Percentiles rank a stretch among this genome's conserved stretches.
These are phyloP conservation scores for Bipolaris oryzae DNA, from an alignment of 2,329 filamentous ascomycete species.

Conservation along the genomic window DNA sequence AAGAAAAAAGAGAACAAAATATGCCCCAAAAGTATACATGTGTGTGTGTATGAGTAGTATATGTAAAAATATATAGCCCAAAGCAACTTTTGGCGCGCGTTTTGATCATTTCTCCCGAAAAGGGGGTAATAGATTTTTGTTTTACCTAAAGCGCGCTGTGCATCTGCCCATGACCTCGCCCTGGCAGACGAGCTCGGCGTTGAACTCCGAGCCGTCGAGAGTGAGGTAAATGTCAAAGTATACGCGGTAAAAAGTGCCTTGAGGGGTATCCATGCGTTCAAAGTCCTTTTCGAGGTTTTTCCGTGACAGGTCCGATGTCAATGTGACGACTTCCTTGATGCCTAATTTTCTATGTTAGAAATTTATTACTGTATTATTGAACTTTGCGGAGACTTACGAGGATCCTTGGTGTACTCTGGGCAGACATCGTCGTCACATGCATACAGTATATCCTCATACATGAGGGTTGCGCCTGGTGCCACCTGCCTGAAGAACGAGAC, in stretches of 20 bases:
- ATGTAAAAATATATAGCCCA: neutral
- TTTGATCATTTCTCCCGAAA: neutral
- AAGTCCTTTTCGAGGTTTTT: conserved; percentile 99
- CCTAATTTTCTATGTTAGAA: conserved; percentile 59
- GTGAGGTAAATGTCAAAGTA: conserved; percentile 80
- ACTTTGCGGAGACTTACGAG: conserved; percentile 70
- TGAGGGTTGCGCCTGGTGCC: conserved; percentile 92
- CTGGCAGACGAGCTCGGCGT: conserved; percentile 97
- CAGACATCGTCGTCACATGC: conserved; percentile 98
- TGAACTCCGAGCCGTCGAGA: conserved; percentile 96
- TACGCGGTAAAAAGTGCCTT: conserved; percentile 72
- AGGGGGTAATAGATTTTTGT: neutral
- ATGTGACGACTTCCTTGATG: conserved; percentile 98
- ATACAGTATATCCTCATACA: conserved; percentile 99
- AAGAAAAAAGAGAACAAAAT: neutral
- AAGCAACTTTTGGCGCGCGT: neutral
- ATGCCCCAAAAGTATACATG: neutral
- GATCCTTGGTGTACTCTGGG: conserved; percentile 98
- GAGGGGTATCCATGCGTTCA: conserved; percentile 97
- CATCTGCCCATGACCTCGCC: conserved; percentile 98
- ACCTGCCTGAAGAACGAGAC: conserved; percentile 99
- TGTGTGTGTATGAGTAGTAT: neutral
- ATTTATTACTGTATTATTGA: neutral
- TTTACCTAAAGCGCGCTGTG: conserved; percentile 80
- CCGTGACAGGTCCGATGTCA: conserved; percentile 93